Percentiles rank a stretch among this genome's conserved stretches.
These are phyloP conservation scores for Agapanthus africanus DNA, from an alignment of 106 monocot genomes.

Conservation along the genomic window DNA sequence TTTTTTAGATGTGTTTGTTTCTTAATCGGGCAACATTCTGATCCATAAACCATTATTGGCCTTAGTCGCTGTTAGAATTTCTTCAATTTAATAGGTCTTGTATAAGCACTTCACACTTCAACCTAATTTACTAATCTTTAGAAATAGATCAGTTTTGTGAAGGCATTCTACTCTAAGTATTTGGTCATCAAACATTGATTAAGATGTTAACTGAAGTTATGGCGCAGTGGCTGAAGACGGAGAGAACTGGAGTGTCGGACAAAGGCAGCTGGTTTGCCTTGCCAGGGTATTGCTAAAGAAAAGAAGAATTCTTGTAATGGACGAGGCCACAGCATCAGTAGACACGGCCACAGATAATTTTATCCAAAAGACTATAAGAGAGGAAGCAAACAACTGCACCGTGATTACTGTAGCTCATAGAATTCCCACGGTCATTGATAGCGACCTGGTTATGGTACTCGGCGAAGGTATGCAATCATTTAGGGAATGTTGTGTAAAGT, in stretches of 20 bases:
- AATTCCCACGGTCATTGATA: slow-evolving; percentile 73
- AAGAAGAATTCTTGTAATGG: slow-evolving; percentile 71
- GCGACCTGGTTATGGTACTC: slow-evolving; percentile 78
- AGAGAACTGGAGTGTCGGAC: slow-evolving; percentile 84
- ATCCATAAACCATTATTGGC: too few relatives aligned
- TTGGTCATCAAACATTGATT: too few relatives aligned
- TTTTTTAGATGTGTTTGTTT: too few relatives aligned
- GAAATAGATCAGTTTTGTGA: too few relatives aligned
- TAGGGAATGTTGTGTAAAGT: neutral
- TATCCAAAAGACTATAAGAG: slow-evolving; percentile 69
- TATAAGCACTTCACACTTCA: too few relatives aligned
- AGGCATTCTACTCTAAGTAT: too few relatives aligned
- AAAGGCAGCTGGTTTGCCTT: slow-evolving; percentile 76
- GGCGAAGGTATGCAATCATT: slow-evolving; percentile 43
- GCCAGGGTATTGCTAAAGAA: slow-evolving; percentile 72
- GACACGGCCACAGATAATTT: slow-evolving; percentile 82
- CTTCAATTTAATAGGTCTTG: too few relatives aligned
- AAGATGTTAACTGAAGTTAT: too few relatives aligned
- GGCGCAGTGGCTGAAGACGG: slow-evolving; percentile 80
- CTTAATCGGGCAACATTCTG: too few relatives aligned
- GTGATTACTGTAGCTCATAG: slow-evolving; percentile 81
- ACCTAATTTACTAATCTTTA: too few relatives aligned
- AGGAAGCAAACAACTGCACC: slow-evolving; percentile 59
- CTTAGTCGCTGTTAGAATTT: too few relatives aligned
- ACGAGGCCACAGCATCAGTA: slow-evolving; percentile 93